Conservation (phyloP, 352 stramenopile species). For the Phytophthora hibernalis region DNA sequence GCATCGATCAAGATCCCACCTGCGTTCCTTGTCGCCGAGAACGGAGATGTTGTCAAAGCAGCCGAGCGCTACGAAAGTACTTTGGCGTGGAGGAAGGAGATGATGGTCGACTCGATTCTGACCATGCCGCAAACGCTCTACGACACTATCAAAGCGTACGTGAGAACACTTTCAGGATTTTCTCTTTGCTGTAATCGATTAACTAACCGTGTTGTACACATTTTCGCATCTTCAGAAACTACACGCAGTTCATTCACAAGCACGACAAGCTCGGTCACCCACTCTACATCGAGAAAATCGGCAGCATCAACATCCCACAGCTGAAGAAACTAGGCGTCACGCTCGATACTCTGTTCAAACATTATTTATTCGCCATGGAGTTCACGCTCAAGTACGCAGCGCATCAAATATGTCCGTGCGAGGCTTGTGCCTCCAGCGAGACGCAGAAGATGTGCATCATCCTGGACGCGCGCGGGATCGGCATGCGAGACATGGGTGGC, state of each 20-base stretch:
- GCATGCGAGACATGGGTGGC: constrained; percentile 78
- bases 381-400: constrained; percentile 84
- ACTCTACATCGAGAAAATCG: constrained; percentile 86
- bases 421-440: constrained; percentile 64
- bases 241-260: constrained; percentile 73
- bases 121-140: constrained; percentile 65
- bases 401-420: constrained; percentile 59
- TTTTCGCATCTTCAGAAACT: constrained; percentile 22
- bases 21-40: constrained; percentile 71
- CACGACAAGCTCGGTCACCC: constrained; percentile 80
- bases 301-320: constrained; percentile 82
- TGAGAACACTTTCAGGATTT: not conserved
- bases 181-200: not conserved
- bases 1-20: constrained; percentile 48
- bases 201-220: not conserved
- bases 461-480: constrained; percentile 75
- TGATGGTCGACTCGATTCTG: constrained; percentile 77
- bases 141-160: constrained; percentile 69
- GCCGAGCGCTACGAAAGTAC: constrained; percentile 67
- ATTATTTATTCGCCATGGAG: constrained; percentile 89
- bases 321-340: constrained; percentile 74
- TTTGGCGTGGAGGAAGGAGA: constrained; percentile 78
- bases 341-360: constrained; percentile 72
- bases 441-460: constrained; percentile 81
- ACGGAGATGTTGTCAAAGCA: constrained; percentile 69